Percentiles rank a stretch among this genome's conserved stretches.
Evolutionary conservation across 768 basidiomycete species (phyloP).

Genomic region (Tricholoma terreum): DNA sequence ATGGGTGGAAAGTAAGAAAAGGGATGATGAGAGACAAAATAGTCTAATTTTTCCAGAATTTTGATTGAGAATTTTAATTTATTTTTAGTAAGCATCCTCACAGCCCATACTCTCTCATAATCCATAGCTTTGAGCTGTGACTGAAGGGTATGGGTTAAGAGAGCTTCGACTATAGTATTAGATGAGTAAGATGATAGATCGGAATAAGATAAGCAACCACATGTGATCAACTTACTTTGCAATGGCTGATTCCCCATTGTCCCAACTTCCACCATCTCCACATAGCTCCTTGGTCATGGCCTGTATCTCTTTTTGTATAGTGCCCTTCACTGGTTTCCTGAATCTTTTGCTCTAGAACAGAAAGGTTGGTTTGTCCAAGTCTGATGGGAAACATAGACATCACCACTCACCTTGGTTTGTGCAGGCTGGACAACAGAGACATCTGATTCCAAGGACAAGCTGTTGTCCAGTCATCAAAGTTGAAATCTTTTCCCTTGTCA

Average conservation of each 20-base stretch:
- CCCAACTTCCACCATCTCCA: background rate
- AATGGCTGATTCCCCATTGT: background rate
- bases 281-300: background rate
- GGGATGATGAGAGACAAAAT: too few relatives aligned
- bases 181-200: background rate
- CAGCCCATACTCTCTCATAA: too few relatives aligned
- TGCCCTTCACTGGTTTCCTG: background rate
- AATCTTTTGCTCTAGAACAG: background rate
- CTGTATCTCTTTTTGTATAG: constrained; percentile 6
- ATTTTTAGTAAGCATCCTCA: too few relatives aligned
- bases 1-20: too few relatives aligned
- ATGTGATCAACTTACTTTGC: background rate
- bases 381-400: background rate
- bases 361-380: background rate
- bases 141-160: too few relatives aligned
- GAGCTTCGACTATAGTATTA: too few relatives aligned
- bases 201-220: background rate
- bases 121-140: too few relatives aligned
- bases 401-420: background rate
- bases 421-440: background rate
- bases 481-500: background rate
- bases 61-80: too few relatives aligned
- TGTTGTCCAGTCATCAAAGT: background rate
- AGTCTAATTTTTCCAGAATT: too few relatives aligned
- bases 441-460: background rate